A percentile compares a stretch with the other conserved stretches of the same genome.
Conservation (phyloP, 495 filamentous ascomycete genomes). For the Niebla homalea region DNA sequence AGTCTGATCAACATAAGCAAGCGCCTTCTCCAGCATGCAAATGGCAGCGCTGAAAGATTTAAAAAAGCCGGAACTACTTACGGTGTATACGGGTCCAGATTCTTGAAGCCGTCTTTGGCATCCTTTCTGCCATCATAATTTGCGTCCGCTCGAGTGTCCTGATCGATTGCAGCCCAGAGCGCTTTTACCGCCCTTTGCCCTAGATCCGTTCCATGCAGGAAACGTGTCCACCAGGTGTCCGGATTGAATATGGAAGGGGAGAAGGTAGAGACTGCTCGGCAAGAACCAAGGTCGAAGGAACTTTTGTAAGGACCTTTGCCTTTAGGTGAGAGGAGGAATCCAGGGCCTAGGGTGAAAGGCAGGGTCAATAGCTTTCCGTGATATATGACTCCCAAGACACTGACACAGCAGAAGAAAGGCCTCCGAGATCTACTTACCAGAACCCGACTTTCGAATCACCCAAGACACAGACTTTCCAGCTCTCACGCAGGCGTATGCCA, state of each 20-base stretch:
- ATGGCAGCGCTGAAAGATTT: neutral
- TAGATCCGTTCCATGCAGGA: conserved; percentile 20
- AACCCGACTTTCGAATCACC: conserved; percentile 29
- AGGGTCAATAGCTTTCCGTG: neutral
- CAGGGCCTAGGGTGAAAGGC: neutral
- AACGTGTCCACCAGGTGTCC: conserved; percentile 20
- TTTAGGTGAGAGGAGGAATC: conserved; percentile 15
- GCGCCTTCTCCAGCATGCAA: neutral
- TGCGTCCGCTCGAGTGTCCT: conserved; percentile 1
- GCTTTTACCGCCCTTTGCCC: conserved; percentile 17
- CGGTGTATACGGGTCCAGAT: conserved; percentile 11
- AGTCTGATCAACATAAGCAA: conserved; percentile 7
- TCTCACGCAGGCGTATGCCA: conserved; percentile 28
- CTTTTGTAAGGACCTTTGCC: conserved; percentile 21
- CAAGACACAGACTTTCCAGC: conserved; percentile 26
- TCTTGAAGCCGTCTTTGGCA: conserved; percentile 10
- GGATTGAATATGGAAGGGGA: conserved; percentile 13
- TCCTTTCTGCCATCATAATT: conserved; percentile 9
- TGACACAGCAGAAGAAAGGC: neutral
- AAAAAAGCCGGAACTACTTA: conserved; percentile 1
- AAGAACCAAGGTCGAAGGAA: conserved; percentile 5
- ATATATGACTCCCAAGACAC: neutral
- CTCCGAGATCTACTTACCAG: conserved; percentile 13
- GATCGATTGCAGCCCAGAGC: conserved; percentile 16
- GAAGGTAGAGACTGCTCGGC: conserved; percentile 5